A percentile compares a stretch with the other conserved stretches of the same genome.
These are phyloP conservation scores for Mycena crocata DNA, from an alignment of 768 basidiomycete genomes.

Conservation along the genomic window DNA sequence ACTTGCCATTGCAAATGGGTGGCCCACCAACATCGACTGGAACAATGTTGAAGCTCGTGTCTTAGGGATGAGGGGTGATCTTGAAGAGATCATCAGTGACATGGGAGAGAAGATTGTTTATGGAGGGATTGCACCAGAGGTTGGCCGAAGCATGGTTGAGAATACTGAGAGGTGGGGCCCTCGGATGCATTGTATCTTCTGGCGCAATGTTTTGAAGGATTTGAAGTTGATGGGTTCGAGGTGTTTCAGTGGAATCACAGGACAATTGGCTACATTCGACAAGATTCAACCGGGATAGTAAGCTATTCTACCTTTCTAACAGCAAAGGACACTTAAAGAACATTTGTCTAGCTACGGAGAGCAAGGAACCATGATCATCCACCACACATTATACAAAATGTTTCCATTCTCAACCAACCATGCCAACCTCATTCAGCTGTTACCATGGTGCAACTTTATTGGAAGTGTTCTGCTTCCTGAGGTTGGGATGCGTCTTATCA, in stretches of 20 bases:
- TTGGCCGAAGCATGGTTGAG: too few species aligned
- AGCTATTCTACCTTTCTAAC: slow-evolving; percentile 46
- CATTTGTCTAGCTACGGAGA: slow-evolving; percentile 78
- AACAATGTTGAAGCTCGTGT: slow-evolving; percentile 63
- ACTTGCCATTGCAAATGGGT: slow-evolving; percentile 74
- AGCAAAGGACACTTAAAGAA: neutral
- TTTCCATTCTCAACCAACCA: slow-evolving; percentile 74
- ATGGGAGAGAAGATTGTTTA: slow-evolving; percentile 41
- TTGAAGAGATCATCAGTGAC: slow-evolving; percentile 67
- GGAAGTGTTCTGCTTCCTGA: slow-evolving; percentile 90
- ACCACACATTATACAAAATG: slow-evolving; percentile 78
- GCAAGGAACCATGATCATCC: slow-evolving; percentile 82
- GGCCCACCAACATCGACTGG: slow-evolving; percentile 84
- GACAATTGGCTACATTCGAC: slow-evolving; percentile 83
- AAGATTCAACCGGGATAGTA: slow-evolving; percentile 92
- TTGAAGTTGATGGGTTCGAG: slow-evolving; percentile 74
- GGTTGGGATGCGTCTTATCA: slow-evolving; percentile 83
- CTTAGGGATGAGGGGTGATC: slow-evolving; percentile 54
- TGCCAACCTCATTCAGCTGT: slow-evolving; percentile 63
- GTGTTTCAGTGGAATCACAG: slow-evolving; percentile 72
- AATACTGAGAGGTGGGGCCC: too few species aligned
- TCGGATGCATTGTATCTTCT: slow-evolving; percentile 66
- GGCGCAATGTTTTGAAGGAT: slow-evolving; percentile 72
- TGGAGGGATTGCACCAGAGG: slow-evolving; percentile 26
- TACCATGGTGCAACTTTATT: slow-evolving; percentile 81